Evolutionary conservation across 768 basidiomycete genomes (phyloP), one percentile per base, ranked within the genome.

Genomic region (Psilocybe tampanensis): DNA sequence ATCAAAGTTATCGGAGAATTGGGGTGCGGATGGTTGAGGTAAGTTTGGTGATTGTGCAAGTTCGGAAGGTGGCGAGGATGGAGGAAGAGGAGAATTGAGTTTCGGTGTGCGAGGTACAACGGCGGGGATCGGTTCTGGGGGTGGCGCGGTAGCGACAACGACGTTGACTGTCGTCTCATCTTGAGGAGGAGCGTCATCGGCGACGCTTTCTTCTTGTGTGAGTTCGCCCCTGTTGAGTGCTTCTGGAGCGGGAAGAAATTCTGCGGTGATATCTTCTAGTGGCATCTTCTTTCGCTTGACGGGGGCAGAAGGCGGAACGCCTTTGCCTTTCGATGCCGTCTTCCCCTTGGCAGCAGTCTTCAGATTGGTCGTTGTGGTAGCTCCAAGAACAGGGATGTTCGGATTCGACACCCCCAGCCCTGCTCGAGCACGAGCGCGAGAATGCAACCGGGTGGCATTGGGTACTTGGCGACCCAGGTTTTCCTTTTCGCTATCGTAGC

Each of bases 241-340:
- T 58, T 70, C 67, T 26, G 68, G 63, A 1, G 67, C 66, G 21
- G 70, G 68, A 4, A 71, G 32, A 44, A 68, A 70, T 34, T 71
- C 68, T 18, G 67, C 52, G 1, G 73, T 74, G 45, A 74, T 73
- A 60, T 74, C 73, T 57, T 74, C 72, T 45, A 74, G 57, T 18
- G 73, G 72, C 22, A 64, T 50, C 47, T 72, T 70, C 62, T 71
- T 73, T 33, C 60, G 59, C 62, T 69, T 70, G 24, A 61, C 49
- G 7, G 58, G 50, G 32, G 53, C 48, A 23, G 55, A 22, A 18
- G 61, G 60, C 2, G 55, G 62, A 32, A 68, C 69, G 3, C 59
- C 66, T 51, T 68, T 69, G 23, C 64, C 64, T 55, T 68, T 68
- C 8, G 60, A 17, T 18, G 61, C 56, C 13, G 63, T 58, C 48